phyloP scores from a whole-genome alignment of 768 basidiomycete species.

The Suillus americanus region DNA sequence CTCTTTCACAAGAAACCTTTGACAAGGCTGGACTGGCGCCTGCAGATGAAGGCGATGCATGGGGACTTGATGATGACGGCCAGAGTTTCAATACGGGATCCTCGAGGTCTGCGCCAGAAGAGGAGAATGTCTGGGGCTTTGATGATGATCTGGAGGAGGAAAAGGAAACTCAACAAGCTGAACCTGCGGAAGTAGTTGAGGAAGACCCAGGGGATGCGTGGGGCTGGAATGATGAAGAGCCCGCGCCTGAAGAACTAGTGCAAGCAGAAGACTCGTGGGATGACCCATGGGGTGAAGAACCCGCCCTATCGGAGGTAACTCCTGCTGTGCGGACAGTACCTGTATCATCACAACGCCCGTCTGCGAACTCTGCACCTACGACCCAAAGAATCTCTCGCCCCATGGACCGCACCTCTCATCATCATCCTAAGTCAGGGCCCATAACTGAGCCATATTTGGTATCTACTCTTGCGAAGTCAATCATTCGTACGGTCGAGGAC shows the following conservation, averaged over 20 bases:
- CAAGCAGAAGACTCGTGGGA: conserved; percentile 56
- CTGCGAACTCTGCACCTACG: conserved; percentile 41
- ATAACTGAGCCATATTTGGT: conserved; percentile 57
- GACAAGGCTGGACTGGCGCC: background rate
- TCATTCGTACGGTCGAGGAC: conserved; percentile 58
- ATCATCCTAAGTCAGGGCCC: conserved; percentile 16
- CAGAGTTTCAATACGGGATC: conserved; percentile 25
- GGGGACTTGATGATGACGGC: conserved; percentile 44
- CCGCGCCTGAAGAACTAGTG: conserved; percentile 27
- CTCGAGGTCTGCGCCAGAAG: conserved; percentile 31
- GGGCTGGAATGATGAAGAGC: conserved; percentile 70
- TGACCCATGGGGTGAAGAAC: conserved; percentile 63
- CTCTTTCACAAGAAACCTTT: conserved; percentile 9
- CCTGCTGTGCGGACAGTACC: conserved; percentile 30
- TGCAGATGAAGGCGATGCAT: conserved; percentile 37
- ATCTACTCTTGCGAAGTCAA: conserved; percentile 52
- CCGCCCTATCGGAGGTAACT: conserved; percentile 26
- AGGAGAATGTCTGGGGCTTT: conserved; percentile 49
- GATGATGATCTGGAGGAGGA: conserved; percentile 42
- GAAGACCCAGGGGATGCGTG: conserved; percentile 60
- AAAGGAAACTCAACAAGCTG: conserved; percentile 17
- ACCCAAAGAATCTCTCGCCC: conserved; percentile 16
- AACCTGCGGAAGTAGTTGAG: conserved; percentile 13
- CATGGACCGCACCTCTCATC: conserved; percentile 18
- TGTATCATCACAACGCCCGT: conserved; percentile 27